Evolutionary conservation across 1,284 basidiomycete genomes (phyloP), one percentile per base, ranked within the genome.

Genomic region (Hortiboletus rubellus): DNA sequence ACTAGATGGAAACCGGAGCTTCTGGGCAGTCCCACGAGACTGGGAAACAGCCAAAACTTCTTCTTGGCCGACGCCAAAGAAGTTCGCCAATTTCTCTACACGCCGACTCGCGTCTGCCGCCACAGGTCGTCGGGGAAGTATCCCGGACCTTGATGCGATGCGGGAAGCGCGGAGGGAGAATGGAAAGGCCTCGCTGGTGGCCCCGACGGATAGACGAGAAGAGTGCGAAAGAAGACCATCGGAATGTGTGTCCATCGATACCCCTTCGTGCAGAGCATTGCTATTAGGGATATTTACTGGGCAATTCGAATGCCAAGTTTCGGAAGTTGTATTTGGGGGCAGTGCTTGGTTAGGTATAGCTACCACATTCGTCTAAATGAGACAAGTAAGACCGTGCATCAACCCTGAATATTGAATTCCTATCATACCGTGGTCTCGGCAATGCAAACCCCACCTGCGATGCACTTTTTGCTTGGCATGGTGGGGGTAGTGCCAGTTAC

Each of bases 11-110:
- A 46, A 33, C 9, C 10, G 41, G 34, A 46, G 40, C 8, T 43
- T 49, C 10, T n/a, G 53, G 38, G 50, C 27, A 2, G 12, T 38
- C 9, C 36, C 43, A 36, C 5, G 46, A 1, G 33, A n/a, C 10
- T 24, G 33, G 18, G 48, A n/a, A 7, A 63, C 50, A 37, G 64
- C 58, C 12, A 65, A 71, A 37, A 85, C 70, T 60, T 84, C 79
- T 50, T 78, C 74, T 62, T 79, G 78, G 33, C 72, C 75, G 34
- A 86, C 82, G 7, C 84, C 85, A 66, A 86, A 85, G 69, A 85
- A 85, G 43, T 77, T 77, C 9, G 79, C 76, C 46, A 85, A 70
- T 67, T 85, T 85, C 54, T 78, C 79, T 22, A 78, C 44, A 3
- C 50, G 63, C n/a, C 54, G 44, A 46, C 17, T 47, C 1, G 37